phyloP scores from a whole-genome alignment of 2,329 filamentous ascomycete genomes.

The Catunica adiposa region DNA sequence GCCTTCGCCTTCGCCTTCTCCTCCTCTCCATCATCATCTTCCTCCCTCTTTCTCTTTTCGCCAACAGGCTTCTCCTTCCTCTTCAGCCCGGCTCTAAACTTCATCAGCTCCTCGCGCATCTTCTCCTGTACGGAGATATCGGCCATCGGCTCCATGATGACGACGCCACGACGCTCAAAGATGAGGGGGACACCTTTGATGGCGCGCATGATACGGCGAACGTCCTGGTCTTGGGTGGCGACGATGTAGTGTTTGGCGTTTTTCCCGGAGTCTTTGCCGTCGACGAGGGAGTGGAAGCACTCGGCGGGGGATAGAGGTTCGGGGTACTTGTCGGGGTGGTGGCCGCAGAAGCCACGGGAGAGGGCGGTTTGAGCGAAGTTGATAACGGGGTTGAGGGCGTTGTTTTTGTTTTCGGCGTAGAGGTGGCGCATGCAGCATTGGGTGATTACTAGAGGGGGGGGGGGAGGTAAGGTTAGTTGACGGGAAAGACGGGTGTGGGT shows the following conservation, averaged over 20 bases:
- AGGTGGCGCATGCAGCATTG: constrained; percentile 69
- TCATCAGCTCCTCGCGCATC: constrained; percentile 52
- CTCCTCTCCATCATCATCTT: constrained; percentile 24
- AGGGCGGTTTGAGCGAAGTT: constrained; percentile 53
- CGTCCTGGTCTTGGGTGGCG: constrained; percentile 51
- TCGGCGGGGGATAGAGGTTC: constrained; percentile 53
- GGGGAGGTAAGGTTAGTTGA: neutral
- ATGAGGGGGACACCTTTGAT: constrained; percentile 59
- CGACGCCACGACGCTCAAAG: constrained; percentile 63
- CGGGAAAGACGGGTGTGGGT: neutral
- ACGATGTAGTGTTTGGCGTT: constrained; percentile 72
- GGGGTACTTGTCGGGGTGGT: constrained; percentile 55
- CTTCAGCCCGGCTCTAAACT: constrained; percentile 56
- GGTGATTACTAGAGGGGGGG: constrained; percentile 46
- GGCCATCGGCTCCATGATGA: constrained; percentile 58
- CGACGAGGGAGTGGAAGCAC: constrained; percentile 60
- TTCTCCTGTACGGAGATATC: constrained; percentile 45
- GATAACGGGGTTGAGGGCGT: constrained; percentile 43
- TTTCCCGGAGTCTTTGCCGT: constrained; percentile 51
- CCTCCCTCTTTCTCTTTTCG: constrained; percentile 36
- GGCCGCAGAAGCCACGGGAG: constrained; percentile 63
- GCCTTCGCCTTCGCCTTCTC: neutral
- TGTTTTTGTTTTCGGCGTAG: constrained; percentile 44
- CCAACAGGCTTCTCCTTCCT: constrained; percentile 22
- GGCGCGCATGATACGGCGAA: constrained; percentile 46